Percentiles rank a stretch among this genome's conserved stretches.
Evolutionary conservation across 179 eudicot species (phyloP).

Genomic region (Camellia oleifera): DNA sequence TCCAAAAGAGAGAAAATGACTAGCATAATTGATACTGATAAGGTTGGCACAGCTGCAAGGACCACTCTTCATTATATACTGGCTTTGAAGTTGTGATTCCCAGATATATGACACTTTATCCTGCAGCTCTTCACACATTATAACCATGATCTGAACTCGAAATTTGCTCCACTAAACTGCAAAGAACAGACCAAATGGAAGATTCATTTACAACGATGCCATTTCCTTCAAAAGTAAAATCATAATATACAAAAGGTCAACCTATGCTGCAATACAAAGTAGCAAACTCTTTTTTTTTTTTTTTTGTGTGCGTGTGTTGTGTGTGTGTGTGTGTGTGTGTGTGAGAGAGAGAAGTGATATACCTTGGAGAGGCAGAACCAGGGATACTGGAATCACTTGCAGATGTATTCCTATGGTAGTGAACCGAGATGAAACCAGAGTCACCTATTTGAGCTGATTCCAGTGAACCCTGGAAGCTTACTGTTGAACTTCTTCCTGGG

Average conservation of each 20-base stretch:
- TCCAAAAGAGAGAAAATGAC: no score
- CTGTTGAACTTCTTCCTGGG: slow-evolving; percentile 34
- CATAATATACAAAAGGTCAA: neutral
- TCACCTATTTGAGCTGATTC: slow-evolving; percentile 32
- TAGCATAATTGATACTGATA: no score
- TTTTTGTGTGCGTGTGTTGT: no score
- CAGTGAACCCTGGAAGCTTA: slow-evolving; percentile 35
- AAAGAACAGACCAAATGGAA: neutral
- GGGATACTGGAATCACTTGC: slow-evolving; percentile 19
- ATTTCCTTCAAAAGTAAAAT: neutral
- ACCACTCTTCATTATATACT: neutral
- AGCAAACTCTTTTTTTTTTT: neutral
- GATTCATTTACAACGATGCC: neutral
- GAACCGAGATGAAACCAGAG: slow-evolving; percentile 29
- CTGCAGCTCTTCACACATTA: slow-evolving; percentile 9
- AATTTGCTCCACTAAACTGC: neutral
- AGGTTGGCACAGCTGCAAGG: neutral
- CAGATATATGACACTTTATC: neutral
- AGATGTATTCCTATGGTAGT: slow-evolving; percentile 28
- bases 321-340: neutral
- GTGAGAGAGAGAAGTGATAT: neutral
- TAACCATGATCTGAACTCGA: neutral
- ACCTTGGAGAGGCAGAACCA: slow-evolving; percentile 11
- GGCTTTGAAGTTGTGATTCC: neutral
- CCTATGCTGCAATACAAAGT: neutral